Conservation (phyloP, 129 eudicot species). For the Saussurea involucrata region DNA sequence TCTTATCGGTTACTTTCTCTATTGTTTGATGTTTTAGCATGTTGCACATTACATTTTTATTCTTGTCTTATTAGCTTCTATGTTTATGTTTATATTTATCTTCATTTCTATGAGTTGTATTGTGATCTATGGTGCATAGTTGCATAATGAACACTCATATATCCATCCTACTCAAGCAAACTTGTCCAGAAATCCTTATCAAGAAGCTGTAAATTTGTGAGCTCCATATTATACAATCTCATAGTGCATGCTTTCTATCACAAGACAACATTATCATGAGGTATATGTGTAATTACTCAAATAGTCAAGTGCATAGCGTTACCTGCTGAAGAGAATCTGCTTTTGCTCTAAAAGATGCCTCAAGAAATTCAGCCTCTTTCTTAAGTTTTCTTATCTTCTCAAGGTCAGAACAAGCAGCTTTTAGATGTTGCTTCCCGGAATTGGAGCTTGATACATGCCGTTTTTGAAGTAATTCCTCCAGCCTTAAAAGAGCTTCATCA, state of each 20-base stretch:
- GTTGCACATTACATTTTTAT: too few relatives aligned
- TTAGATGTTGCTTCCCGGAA: constrained; percentile 83
- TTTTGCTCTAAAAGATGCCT: constrained; percentile 94
- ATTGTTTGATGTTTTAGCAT: too few relatives aligned
- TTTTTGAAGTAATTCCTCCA: constrained; percentile 86
- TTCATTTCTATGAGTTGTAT: too few relatives aligned
- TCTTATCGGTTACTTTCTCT: neutral
- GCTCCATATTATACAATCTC: neutral
- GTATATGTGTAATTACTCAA: neutral
- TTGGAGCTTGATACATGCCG: constrained; percentile 75
- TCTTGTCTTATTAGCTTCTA: too few relatives aligned
- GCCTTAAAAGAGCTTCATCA: constrained; percentile 78
- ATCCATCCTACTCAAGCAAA: constrained; percentile 7
- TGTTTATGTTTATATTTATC: too few relatives aligned
- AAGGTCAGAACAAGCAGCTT: constrained; percentile 98
- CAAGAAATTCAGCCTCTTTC: constrained; percentile 98
- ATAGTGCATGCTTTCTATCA: neutral
- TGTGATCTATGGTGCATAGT: neutral
- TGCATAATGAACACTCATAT: neutral
- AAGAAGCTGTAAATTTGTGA: neutral
- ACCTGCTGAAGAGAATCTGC: constrained; percentile 89
- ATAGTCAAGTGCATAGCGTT: neutral
- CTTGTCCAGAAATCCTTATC: neutral
- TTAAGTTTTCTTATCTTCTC: constrained; percentile 86
- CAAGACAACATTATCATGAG: neutral